Evolutionary conservation across 331 rosid genomes (phyloP).

Genomic region (Erythrophleum ivorense): DNA sequence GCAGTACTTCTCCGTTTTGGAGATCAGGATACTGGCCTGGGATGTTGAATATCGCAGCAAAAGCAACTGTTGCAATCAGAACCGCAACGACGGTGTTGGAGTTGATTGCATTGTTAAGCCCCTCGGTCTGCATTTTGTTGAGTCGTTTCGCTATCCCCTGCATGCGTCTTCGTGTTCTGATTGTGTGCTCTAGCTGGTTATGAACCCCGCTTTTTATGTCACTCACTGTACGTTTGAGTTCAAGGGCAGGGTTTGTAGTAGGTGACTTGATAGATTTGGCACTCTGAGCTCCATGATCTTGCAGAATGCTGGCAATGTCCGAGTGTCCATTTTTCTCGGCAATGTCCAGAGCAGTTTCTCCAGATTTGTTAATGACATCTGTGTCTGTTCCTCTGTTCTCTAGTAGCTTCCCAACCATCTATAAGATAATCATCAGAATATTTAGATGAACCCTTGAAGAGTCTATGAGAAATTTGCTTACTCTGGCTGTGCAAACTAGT

Average conservation of each 20-base stretch:
- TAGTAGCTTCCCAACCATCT: conserved; percentile 69
- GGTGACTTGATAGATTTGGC: conserved; percentile 63
- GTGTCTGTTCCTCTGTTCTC: conserved; percentile 51
- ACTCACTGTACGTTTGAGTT: conserved; percentile 72
- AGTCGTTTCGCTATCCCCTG: conserved; percentile 69
- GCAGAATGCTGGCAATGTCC: conserved; percentile 52
- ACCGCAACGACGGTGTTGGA: conserved; percentile 81
- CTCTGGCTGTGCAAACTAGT: conserved; percentile 24
- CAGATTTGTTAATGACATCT: conserved; percentile 57
- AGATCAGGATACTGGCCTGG: conserved; percentile 69
- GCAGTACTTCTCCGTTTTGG: background rate
- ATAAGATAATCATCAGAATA: conserved; percentile 31
- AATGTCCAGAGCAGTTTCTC: conserved; percentile 73
- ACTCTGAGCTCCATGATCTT: conserved; percentile 56
- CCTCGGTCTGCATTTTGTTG: conserved; percentile 76
- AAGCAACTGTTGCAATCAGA: conserved; percentile 80
- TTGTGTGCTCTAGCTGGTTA: conserved; percentile 80
- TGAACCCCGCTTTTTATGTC: conserved; percentile 80
- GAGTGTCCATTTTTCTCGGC: conserved; percentile 59
- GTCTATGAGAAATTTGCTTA: conserved; percentile 2
- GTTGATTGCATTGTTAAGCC: conserved; percentile 83
- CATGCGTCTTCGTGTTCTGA: conserved; percentile 65
- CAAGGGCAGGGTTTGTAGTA: conserved; percentile 51
- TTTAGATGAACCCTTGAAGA: background rate
- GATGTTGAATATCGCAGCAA: conserved; percentile 74